phyloP scores from a whole-genome alignment of 116 monocot species.

The Cymodocea nodosa region DNA sequence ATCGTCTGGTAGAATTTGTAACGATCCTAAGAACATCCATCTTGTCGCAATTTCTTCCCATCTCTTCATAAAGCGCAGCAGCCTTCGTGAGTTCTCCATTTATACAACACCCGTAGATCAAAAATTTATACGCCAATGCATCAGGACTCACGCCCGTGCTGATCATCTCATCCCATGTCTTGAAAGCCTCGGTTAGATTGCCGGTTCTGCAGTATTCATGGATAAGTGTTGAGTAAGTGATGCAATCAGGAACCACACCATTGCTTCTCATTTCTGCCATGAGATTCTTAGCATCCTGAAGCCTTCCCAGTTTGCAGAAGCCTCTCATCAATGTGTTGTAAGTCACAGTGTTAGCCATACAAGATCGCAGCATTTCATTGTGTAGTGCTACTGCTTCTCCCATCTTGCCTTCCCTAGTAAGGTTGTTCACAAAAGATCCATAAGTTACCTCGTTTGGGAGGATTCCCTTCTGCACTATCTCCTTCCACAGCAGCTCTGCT shows the following conservation, averaged over 20 bases:
- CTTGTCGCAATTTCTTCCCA: conserved; percentile 10
- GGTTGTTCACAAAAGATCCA: conserved; percentile 60
- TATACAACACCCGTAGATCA: conserved; percentile 62
- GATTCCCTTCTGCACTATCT: conserved; percentile 42
- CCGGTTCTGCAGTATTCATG: conserved; percentile 46
- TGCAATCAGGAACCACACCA: conserved; percentile 54
- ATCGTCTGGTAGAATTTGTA: background rate
- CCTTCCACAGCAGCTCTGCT: conserved; percentile 60
- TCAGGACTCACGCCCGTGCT: conserved; percentile 53
- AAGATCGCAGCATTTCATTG: conserved; percentile 30
- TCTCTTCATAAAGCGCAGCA: conserved; percentile 39
- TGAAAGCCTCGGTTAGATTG: conserved; percentile 43
- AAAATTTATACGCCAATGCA: conserved; percentile 55
- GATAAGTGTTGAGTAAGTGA: conserved; percentile 72
- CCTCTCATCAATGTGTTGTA: conserved; percentile 79
- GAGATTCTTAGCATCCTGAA: conserved; percentile 38
- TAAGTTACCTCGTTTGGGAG: conserved; percentile 55
- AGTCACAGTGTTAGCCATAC: conserved; percentile 40
- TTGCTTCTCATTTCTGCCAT: conserved; percentile 41
- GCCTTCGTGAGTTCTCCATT: conserved; percentile 46
- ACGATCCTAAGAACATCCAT: background rate
- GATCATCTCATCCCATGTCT: conserved; percentile 71
- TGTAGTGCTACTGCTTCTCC: conserved; percentile 53
- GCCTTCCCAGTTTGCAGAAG: conserved; percentile 42
- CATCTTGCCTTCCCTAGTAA: conserved; percentile 40